phyloP scores from a whole-genome alignment of 768 basidiomycete genomes.

The Leccinum rimulosum region DNA sequence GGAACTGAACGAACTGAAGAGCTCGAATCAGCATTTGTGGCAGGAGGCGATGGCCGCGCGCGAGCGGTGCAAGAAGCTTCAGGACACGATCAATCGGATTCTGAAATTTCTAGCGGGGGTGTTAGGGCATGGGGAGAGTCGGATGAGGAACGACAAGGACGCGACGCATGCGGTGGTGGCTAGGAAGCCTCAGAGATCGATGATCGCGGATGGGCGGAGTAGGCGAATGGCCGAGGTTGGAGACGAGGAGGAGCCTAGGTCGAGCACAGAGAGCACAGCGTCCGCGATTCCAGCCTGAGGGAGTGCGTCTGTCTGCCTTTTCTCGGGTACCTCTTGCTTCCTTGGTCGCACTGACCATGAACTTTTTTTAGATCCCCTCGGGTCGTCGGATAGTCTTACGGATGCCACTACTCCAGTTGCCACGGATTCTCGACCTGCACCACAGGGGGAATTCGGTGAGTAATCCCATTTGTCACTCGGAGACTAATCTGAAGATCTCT shows the following conservation, averaged over 20 bases:
- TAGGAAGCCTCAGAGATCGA: conserved; percentile 51
- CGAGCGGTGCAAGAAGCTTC: conserved; percentile 83
- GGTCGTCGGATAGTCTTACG: conserved; percentile 39
- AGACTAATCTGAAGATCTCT: too few relatives aligned
- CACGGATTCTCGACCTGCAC: conserved; percentile 11
- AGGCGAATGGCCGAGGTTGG: conserved; percentile 37
- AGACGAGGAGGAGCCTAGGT: conserved; percentile 39
- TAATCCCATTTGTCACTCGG: too few relatives aligned
- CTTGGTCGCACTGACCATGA: conserved; percentile 1
- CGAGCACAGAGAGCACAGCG: conserved; percentile 28
- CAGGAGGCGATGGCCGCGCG: conserved; percentile 80
- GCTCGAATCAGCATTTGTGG: conserved; percentile 89
- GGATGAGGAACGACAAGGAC: conserved; percentile 35
- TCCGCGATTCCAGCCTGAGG: conserved; percentile 15
- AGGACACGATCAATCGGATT: conserved; percentile 95
- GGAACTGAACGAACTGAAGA: conserved; percentile 85
- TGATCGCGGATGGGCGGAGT: conserved; percentile 60
- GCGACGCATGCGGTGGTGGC: conserved; percentile 45
- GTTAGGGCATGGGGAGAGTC: conserved; percentile 59
- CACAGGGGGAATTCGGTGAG: too few relatives aligned
- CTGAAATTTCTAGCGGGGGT: conserved; percentile 93
- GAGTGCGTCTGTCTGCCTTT: conserved; percentile 5
- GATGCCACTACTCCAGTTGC: conserved; percentile 19
- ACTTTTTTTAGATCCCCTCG: conserved; percentile 36
- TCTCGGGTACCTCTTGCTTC: too few relatives aligned